These are phyloP conservation scores for Chaetomidium leptoderma DNA, from an alignment of 495 filamentous ascomycete species.

Conservation along the genomic window DNA sequence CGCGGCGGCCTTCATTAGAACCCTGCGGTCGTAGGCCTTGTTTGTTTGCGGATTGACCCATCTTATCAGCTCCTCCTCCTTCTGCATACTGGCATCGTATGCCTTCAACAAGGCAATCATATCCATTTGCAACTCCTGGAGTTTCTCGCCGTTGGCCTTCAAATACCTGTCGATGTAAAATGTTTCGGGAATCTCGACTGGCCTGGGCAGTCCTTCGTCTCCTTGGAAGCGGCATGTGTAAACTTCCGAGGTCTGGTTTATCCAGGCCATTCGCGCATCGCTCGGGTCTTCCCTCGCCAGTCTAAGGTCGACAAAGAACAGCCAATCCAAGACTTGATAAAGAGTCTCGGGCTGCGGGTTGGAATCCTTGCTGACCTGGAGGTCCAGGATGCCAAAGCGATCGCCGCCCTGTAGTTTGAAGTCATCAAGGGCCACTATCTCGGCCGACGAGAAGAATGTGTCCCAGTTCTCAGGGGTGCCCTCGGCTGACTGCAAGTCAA, in stretches of 20 bases:
- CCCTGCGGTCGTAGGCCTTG: slow-evolving; percentile 33
- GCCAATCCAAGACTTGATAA: slow-evolving; percentile 67
- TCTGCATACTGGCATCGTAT: slow-evolving; percentile 18
- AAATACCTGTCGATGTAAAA: slow-evolving; percentile 81
- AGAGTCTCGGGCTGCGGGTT: slow-evolving; percentile 46
- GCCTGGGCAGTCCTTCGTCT: slow-evolving; percentile 35
- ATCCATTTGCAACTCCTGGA: slow-evolving; percentile 40
- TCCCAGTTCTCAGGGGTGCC: not conserved
- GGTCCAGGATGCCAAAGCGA: slow-evolving; percentile 39
- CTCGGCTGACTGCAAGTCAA: not conserved
- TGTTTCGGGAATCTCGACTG: slow-evolving; percentile 62
- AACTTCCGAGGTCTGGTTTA: slow-evolving; percentile 61
- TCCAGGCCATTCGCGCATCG: slow-evolving; percentile 45
- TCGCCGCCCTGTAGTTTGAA: slow-evolving; percentile 12
- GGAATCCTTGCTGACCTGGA: slow-evolving; percentile 26
- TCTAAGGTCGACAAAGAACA: slow-evolving; percentile 53
- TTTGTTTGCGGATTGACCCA: slow-evolving; percentile 25
- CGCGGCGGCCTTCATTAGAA: slow-evolving; percentile 27
- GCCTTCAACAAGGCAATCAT: slow-evolving; percentile 30
- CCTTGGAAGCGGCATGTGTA: slow-evolving; percentile 57
- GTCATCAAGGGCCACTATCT: slow-evolving; percentile 12
- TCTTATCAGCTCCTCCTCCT: slow-evolving; percentile 27
- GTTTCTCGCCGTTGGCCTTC: slow-evolving; percentile 49
- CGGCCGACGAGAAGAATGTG: slow-evolving; percentile 14
- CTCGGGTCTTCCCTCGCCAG: slow-evolving; percentile 31